A percentile compares a stretch with the other conserved stretches of the same genome.
These are phyloP conservation scores for Flaveria ramosissima DNA, from an alignment of 129 eudicot species.

Conservation along the genomic window DNA sequence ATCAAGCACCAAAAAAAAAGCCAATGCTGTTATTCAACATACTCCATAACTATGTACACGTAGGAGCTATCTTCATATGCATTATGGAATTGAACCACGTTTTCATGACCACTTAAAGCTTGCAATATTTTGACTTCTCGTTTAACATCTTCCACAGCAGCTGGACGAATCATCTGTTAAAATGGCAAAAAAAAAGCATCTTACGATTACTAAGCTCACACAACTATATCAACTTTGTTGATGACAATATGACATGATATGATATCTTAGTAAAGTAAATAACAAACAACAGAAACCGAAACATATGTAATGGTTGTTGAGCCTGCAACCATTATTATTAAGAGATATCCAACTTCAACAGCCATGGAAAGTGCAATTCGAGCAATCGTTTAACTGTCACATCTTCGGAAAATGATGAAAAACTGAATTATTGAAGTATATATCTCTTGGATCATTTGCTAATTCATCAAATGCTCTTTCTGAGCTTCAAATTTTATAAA, in stretches of 20 bases:
- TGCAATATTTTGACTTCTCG: constrained; percentile 94
- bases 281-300: not conserved
- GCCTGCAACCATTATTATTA: not conserved
- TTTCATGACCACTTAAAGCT: constrained; percentile 92
- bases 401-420: not conserved
- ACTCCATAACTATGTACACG: constrained; percentile 98
- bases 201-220: not conserved
- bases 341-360: not conserved
- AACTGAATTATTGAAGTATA: not conserved
- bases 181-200: not conserved
- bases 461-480: constrained; percentile 8
- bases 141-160: constrained; percentile 96
- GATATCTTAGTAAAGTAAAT: not conserved
- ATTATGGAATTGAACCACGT: constrained; percentile 87
- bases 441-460: not conserved
- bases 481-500: constrained; percentile 1
- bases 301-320: not conserved
- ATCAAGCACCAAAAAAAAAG: not conserved
- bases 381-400: constrained; percentile 19
- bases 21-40: constrained; percentile 38
- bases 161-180: constrained; percentile 82
- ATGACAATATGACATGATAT: no score
- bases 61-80: constrained; percentile 90
- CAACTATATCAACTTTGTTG: constrained; percentile 10
- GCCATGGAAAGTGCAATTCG: constrained; percentile 12